Evolutionary conservation across 371 early-diverging fungal species (phyloP).

Genomic region (Rhizopus arrhizus): DNA sequence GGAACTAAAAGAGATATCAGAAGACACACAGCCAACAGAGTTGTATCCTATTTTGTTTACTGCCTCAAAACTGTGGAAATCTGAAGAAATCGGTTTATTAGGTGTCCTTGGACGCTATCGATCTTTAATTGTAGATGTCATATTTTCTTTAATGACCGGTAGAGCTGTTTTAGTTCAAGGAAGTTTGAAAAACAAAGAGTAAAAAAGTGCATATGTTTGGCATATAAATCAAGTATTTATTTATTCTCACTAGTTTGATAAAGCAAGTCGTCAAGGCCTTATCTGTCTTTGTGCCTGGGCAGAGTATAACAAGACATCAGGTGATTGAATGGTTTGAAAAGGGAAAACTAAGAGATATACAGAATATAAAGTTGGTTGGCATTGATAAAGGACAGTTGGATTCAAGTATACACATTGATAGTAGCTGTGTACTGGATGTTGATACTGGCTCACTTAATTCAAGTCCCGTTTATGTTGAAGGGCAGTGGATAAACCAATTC

Average conservation of each 20-base stretch:
- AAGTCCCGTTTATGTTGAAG: slow-evolving; percentile 50
- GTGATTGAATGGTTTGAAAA: slow-evolving; percentile 38
- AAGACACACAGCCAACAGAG: background rate
- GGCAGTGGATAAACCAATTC: slow-evolving; percentile 48
- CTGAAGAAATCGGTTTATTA: slow-evolving; percentile 7
- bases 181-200: slow-evolving; percentile 28
- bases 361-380: slow-evolving; percentile 41
- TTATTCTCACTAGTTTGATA: slow-evolving; percentile 23
- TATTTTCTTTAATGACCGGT: slow-evolving; percentile 48
- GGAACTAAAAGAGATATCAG: background rate
- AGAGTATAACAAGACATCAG: slow-evolving; percentile 25
- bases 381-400: slow-evolving; percentile 33
- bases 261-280: slow-evolving; percentile 37
- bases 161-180: slow-evolving; percentile 45
- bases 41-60: slow-evolving; percentile 11
- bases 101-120: slow-evolving; percentile 17
- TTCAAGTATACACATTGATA: slow-evolving; percentile 37
- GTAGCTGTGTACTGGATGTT: slow-evolving; percentile 42
- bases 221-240: background rate
- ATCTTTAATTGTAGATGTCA: slow-evolving; percentile 34
- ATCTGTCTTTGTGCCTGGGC: slow-evolving; percentile 46
- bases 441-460: slow-evolving; percentile 38
- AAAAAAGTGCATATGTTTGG: background rate
- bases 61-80: slow-evolving; percentile 23
- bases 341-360: slow-evolving; percentile 29